Evolutionary conservation across 1,139 yeast genomes (phyloP).

Genomic region (Sugiyamaella xylanicola): DNA sequence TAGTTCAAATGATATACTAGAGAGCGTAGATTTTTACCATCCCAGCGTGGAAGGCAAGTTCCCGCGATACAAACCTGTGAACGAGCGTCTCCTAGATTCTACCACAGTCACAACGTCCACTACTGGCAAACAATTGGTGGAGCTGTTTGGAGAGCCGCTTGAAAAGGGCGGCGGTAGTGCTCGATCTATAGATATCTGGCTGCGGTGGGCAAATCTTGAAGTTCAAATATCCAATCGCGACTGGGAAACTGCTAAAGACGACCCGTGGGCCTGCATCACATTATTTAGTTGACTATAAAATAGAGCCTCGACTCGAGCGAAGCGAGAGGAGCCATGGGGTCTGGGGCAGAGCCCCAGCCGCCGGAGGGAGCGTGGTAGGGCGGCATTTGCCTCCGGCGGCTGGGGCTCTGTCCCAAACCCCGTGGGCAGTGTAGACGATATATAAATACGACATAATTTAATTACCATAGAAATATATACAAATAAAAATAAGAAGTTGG

Average conservation of each 20-base stretch:
- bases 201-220: slow-evolving; percentile 35
- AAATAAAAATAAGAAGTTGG: background rate
- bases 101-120: slow-evolving; percentile 23
- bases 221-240: slow-evolving; percentile 33
- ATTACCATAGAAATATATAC: slow-evolving; percentile 9
- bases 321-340: slow-evolving; percentile 3
- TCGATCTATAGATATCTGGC: slow-evolving; percentile 34
- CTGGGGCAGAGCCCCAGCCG: slow-evolving; percentile 13
- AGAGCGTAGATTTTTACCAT: slow-evolving; percentile 36
- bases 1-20: slow-evolving; percentile 23
- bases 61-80: slow-evolving; percentile 24
- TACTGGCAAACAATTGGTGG: slow-evolving; percentile 34
- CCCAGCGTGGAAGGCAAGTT: slow-evolving; percentile 9
- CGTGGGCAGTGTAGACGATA: too few relatives aligned
- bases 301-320: background rate
- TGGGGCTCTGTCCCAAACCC: too few relatives aligned
- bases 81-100: slow-evolving; percentile 24
- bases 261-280: slow-evolving; percentile 32
- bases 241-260: slow-evolving; percentile 36
- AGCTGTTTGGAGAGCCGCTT: slow-evolving; percentile 35
- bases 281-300: slow-evolving; percentile 19
- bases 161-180: slow-evolving; percentile 37
- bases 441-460: slow-evolving; percentile 4
- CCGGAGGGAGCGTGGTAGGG: too few relatives aligned
- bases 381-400: too few relatives aligned